Base-by-base conservation (phyloP, 2,329 filamentous ascomycete genomes). In the Pyrenophora seminiperda region DNA sequence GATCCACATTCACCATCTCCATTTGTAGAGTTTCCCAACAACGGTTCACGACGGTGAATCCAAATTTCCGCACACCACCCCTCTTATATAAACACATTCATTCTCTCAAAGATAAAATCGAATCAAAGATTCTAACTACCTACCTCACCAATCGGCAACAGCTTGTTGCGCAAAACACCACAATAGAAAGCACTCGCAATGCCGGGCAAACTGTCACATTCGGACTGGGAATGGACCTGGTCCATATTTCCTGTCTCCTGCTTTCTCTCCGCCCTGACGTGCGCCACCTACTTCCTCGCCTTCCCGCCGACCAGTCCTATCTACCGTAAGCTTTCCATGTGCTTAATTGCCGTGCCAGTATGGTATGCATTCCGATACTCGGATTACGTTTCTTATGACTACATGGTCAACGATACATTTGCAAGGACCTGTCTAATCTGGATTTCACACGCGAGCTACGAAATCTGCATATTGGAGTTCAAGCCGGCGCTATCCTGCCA, bases 381-480 rank as follows among this genome's bases (percentile, higher is more conserved):
- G 2, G 30, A 48, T 0, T 3, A 43, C 3, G 10, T 62, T 0
- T 41, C 47, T 1, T 54, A 56, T 1, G 46, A 44, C 41, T 50
- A 29, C 14, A 32, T 17, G 1, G 0, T 58, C 2, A 48, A 48
- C 20, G 62, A 65, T 18, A 59, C 59, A 3, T 50, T 59, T 19
- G 54, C 47, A 1, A 52, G 62, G 6, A 50, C 58, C 36, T 20
- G 57, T 2, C 56, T 61, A n/a, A 65, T 65, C 45, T 63, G 58
- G 58, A 41, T 50, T 9, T 53, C 38, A 2, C 49, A 62, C 46
- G 51, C 58, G 47, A 61, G 59, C 39, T 53, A 56, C 30, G 50
- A 46, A 5, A 31, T 62, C 11, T 38, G 50, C 4, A 38, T 63
- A 2, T 15, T 58, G 1, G 33, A 55, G 2, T 56, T 47, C 11